Base-by-base conservation (phyloP, 148 eudicot genomes). In the Vaccinium macrocarpon region DNA sequence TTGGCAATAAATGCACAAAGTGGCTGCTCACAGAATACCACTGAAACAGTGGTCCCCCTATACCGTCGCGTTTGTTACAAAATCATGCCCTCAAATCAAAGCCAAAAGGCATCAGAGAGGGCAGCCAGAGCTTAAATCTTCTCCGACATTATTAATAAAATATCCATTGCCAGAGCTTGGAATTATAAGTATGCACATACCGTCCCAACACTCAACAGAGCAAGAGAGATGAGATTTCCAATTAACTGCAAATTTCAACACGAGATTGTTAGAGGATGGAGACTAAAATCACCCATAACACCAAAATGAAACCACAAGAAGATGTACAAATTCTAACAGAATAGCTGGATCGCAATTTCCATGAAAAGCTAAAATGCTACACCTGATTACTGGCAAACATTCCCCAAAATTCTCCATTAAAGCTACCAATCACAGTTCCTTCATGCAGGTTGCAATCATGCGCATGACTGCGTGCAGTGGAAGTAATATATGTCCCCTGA, bases 401-500 rank as follows among this genome's bases (percentile, higher is more conserved):
- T 76, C 95, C 97, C 93, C 93, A 95, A 84, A 97, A 97, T 82
- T 90, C 93, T 84, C 99, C 99, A 88, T 97, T 97, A 85, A 97
- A 97, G 88, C 89, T 88, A 51, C 99, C 99, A 84, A 97, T 93
- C 10, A 97, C 93, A 74, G 93, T 91, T 81, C 95, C 99, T 84
- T 95, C 99, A 85, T 90, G 96, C 82, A 91, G 85, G 84, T 92
- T 90, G 87, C 87, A 79, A 84, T 92, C 94, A 78, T 86, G 87
- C 73, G 99, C 95, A 84, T 97, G 99, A 87, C 90, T 91, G 77
- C 91, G 87, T 46, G 99, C 99, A 81, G 95, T 84, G 81, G 97
- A 93, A 57, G 99, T 97, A 87, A 97, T 92, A 88, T 97, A 97
- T 82, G 99, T 95, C 77, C 99, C 99, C 99, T 96, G 90, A 84